A percentile compares a stretch with the other conserved stretches of the same genome.
phyloP scores from a whole-genome alignment of 2,329 filamentous ascomycete species.

The Rutstroemia sp. region DNA sequence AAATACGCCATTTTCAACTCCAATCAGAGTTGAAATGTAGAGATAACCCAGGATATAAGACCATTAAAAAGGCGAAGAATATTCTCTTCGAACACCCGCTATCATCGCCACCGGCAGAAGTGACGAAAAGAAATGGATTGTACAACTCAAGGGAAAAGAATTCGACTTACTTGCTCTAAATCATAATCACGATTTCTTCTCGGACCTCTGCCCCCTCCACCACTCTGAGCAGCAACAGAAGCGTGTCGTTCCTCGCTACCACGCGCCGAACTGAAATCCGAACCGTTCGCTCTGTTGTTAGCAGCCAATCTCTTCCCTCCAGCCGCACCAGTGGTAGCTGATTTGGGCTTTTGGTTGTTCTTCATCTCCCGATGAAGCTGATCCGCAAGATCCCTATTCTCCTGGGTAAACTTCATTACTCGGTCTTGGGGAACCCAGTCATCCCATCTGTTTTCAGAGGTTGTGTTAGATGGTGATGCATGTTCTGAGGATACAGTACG shows the following conservation, averaged over 20 bases:
- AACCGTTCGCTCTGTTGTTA: slow-evolving; percentile 43
- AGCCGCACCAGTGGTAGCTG: slow-evolving; percentile 41
- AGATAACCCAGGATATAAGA: too few species aligned
- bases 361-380: slow-evolving; percentile 64
- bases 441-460: slow-evolving; percentile 56
- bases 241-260: slow-evolving; percentile 73
- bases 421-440: slow-evolving; percentile 96
- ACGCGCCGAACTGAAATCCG: slow-evolving; percentile 56
- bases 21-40: too few species aligned
- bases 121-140: too few species aligned
- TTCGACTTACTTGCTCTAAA: slow-evolving; percentile 68
- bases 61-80: too few species aligned
- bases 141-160: slow-evolving; percentile 15
- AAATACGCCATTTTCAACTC: too few species aligned
- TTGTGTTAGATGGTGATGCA: not conserved
- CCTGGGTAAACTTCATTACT: slow-evolving; percentile 87
- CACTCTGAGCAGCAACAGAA: slow-evolving; percentile 48
- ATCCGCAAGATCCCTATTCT: slow-evolving; percentile 83
- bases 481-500: not conserved
- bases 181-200: slow-evolving; percentile 74
- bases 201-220: slow-evolving; percentile 44
- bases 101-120: too few species aligned
- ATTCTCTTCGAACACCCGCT: too few species aligned
- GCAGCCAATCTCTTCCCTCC: slow-evolving; percentile 48
- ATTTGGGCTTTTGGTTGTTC: slow-evolving; percentile 33